phyloP scores from a whole-genome alignment of 192 early-diverging fungal genomes.

The Podila epicladia region DNA sequence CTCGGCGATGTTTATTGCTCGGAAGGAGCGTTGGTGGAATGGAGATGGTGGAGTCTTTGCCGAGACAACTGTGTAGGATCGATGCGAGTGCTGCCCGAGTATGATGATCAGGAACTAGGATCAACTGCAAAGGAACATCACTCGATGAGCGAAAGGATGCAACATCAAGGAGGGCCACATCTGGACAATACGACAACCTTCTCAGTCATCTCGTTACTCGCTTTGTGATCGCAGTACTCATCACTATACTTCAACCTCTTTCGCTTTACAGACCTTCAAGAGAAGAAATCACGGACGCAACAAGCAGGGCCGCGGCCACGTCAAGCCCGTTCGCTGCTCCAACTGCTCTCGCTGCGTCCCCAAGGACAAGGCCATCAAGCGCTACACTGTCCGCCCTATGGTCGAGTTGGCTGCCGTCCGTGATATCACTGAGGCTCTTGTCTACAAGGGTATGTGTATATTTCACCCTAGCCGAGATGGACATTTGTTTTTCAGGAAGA shows the following conservation, averaged over 20 bases:
- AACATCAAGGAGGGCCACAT: too few species aligned
- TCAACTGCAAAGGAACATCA: too few species aligned
- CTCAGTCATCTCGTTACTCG: too few species aligned
- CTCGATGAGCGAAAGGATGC: too few species aligned
- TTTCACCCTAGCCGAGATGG: neutral
- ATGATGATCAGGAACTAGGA: too few species aligned
- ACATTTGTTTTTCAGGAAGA: too few species aligned
- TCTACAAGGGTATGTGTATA: slow-evolving; percentile 80
- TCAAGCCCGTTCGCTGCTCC: slow-evolving; percentile 96
- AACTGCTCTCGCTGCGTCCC: slow-evolving; percentile 98
- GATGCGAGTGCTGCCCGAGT: too few species aligned
- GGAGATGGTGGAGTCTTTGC: too few species aligned
- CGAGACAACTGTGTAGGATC: too few species aligned
- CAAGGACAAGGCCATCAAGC: slow-evolving; percentile 99
- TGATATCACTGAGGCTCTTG: slow-evolving; percentile 96
- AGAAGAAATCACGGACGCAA: slow-evolving; percentile 99
- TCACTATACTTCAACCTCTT: neutral
- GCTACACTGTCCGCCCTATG: slow-evolving; percentile 99
- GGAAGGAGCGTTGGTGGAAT: too few species aligned
- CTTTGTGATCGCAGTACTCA: neutral
- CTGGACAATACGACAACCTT: too few species aligned
- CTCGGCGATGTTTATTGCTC: too few species aligned
- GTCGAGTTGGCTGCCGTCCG: slow-evolving; percentile 97
- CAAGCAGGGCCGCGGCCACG: slow-evolving; percentile 99
- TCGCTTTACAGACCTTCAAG: slow-evolving; percentile 83